Base-by-base conservation (phyloP, 176 grass and related monocot genomes). In the Cenchrus fungigraminus region DNA sequence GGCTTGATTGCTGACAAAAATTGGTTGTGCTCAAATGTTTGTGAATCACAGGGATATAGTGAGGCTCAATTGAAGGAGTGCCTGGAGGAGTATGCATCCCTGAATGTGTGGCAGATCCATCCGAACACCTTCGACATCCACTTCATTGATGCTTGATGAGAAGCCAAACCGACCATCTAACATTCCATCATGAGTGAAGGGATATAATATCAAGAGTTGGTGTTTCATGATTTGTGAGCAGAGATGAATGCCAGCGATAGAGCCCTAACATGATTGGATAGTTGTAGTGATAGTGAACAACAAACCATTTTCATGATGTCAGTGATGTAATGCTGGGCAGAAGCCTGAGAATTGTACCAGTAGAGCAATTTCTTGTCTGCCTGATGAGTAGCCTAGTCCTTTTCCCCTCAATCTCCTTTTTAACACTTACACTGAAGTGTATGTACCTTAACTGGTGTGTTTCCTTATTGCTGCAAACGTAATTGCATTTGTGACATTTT, bases 91-190 rank as follows among this genome's bases (percentile, higher is more conserved):
- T 99, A 99, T 58, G 97, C 97, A 42, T 93, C 97, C 7, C 76
- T 99, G 79, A 99, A 99, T 22, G 94, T 99, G 79, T 99, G 97
- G 97, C 97, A 99, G 68, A 99, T 99, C 67, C 93, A 99, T 77
- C 97, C 92, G 7, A 97, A 74, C 85, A 99, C 97, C 64, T 99
- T 99, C 0, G 92, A 99, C 82, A 88, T 97, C 85, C 97, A 91
- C 62, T 99, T 99, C 87, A 97, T 97, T 10, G 97, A 99, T 5
- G 91, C 94, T 16, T 99, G 82, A 95, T 71, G 73, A 8, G 46
- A 19, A 46, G 57, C 13, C 0, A 2, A 87, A 58, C 20, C 32
- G 0, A 69, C 68, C 71, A 68, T 51, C 50, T 70, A 71, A 58
- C 76, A 71, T 55, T 45, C 15, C 80, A 75, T 86, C 58, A 53